A percentile compares a stretch with the other conserved stretches of the same genome.
phyloP scores from a whole-genome alignment of 495 filamentous ascomycete species.

The Corynascus novoguineensis region DNA sequence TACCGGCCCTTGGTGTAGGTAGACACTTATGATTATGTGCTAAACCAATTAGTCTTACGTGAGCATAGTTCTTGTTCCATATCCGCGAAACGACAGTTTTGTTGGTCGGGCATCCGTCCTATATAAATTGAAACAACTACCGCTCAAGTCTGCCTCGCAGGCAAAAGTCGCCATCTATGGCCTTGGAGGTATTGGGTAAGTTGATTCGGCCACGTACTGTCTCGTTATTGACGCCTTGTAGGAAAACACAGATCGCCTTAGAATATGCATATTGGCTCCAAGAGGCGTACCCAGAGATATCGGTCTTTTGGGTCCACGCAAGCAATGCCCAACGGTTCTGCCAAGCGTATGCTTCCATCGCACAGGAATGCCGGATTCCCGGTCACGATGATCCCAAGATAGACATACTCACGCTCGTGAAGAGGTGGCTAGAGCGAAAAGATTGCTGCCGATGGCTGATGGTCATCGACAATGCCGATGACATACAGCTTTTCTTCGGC shows the following conservation, averaged over 20 bases:
- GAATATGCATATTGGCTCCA: no score
- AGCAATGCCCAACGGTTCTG: constrained; percentile 35
- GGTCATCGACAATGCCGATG: no score
- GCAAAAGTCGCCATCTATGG: constrained; percentile 38
- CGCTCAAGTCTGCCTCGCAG: not conserved
- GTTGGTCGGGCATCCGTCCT: not conserved
- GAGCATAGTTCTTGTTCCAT: constrained; percentile 6
- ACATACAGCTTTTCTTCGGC: no score
- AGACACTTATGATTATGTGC: not conserved
- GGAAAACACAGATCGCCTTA: constrained; percentile 53
- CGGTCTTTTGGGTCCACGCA: constrained; percentile 45
- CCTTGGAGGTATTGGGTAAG: no score
- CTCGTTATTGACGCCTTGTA: constrained; percentile 13
- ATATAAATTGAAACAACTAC: not conserved
- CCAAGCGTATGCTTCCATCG: constrained; percentile 39
- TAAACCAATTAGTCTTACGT: not conserved
- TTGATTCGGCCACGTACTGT: constrained; percentile 5
- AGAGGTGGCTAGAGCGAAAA: no score
- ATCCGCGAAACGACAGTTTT: not conserved
- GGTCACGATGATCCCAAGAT: constrained; percentile 28
- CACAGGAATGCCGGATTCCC: constrained; percentile 27
- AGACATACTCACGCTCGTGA: constrained; percentile 33
- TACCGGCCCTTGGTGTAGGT: not conserved
- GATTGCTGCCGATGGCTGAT: no score
- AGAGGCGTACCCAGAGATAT: constrained; percentile 28